Evolutionary conservation across 2,329 filamentous ascomycete genomes (phyloP).

Genomic region (Lomentospora prolificans): DNA sequence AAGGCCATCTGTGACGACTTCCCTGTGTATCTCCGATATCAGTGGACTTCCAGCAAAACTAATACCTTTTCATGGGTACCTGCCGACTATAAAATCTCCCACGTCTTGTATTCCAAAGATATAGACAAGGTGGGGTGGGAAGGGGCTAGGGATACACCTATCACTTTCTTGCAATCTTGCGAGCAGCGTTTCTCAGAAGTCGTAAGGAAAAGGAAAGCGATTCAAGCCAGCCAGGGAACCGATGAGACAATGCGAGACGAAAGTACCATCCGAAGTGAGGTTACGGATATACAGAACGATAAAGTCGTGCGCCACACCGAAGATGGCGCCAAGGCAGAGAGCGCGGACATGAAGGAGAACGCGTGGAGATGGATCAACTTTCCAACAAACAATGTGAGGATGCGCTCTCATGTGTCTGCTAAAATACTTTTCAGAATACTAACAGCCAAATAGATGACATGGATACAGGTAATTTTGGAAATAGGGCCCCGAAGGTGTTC

Average conservation of each 20-base stretch:
- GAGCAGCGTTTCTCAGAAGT: neutral
- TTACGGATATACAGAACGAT: neutral
- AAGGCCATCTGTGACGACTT: neutral
- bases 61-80: neutral
- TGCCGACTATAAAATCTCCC: neutral
- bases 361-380: conserved; percentile 11
- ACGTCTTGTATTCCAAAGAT: neutral
- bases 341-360: neutral
- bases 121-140: neutral
- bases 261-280: neutral
- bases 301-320: neutral
- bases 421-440: neutral
- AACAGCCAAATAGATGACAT: conserved; percentile 5
- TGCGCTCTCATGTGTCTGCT: neutral
- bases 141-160: neutral
- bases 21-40: neutral
- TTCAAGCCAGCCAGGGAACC: too few species aligned
- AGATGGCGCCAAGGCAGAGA: neutral
- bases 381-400: conserved; percentile 9
- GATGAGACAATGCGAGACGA: too few species aligned
- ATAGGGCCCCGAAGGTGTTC: neutral
- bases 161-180: neutral
- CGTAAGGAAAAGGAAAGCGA: neutral
- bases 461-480: conserved; percentile 4
- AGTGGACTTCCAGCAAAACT: neutral